Percentiles rank a stretch among this genome's conserved stretches.
Conservation (phyloP, 495 filamentous ascomycete species). For the Beverwykella pulmonaria region DNA sequence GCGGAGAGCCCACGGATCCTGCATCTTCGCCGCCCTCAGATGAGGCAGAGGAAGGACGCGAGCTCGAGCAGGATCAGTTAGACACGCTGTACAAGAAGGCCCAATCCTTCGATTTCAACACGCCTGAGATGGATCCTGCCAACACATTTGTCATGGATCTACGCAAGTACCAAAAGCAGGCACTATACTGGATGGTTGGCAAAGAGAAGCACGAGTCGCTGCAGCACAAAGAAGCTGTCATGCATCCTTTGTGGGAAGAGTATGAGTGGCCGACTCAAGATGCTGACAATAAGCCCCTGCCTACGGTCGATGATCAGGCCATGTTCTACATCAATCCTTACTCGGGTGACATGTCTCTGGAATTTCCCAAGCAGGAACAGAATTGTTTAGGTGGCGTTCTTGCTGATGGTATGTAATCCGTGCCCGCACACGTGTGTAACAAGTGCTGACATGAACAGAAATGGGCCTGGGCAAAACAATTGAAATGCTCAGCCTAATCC, state of each 20-base stretch:
- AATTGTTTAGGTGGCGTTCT: conserved; percentile 92
- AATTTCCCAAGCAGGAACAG: conserved; percentile 91
- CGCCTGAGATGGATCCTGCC: conserved; percentile 80
- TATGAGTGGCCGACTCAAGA: conserved; percentile 88
- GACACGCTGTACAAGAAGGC: conserved; percentile 94
- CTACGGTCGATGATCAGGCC: conserved; percentile 61
- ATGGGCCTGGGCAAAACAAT: conserved; percentile 90
- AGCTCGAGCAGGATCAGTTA: conserved; percentile 93
- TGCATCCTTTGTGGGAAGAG: conserved; percentile 98
- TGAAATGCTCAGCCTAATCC: conserved; percentile 93
- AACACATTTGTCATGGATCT: conserved; percentile 79
- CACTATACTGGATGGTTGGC: conserved; percentile 90
- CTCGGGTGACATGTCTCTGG: conserved; percentile 88
- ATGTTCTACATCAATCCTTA: conserved; percentile 96
- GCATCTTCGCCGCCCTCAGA: conserved; percentile 54
- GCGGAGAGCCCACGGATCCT: conserved; percentile 18
- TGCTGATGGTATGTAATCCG: conserved; percentile 76
- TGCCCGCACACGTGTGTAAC: conserved; percentile 16
- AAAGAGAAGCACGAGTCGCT: conserved; percentile 82
- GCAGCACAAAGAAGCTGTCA: conserved; percentile 66
- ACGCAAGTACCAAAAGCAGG: conserved; percentile 93
- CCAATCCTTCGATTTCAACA: conserved; percentile 93
- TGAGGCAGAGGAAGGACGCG: conserved; percentile 84
- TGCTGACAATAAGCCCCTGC: conserved; percentile 76
- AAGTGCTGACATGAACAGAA: conserved; percentile 41